A percentile compares a stretch with the other conserved stretches of the same genome.
phyloP scores from a whole-genome alignment of 106 monocot species.

The Hemerocallis citrina region DNA sequence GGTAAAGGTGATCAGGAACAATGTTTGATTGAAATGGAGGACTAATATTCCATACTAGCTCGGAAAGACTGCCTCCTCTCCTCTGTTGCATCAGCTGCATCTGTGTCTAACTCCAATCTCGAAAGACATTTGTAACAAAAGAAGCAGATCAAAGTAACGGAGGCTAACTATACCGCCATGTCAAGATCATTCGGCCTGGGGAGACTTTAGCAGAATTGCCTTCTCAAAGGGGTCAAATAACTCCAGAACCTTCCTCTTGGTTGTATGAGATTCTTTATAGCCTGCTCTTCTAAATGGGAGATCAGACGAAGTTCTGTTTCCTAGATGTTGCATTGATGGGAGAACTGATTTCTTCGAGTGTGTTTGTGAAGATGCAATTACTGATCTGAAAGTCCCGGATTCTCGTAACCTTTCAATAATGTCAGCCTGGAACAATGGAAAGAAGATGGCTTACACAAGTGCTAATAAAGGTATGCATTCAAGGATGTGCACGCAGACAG shows the following conservation, averaged over 20 bases:
- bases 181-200: not conserved
- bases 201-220: conserved; percentile 6
- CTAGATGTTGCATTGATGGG: not conserved
- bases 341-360: conserved; percentile 13
- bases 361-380: conserved; percentile 45
- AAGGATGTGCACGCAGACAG: too few relatives aligned
- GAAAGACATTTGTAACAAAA: not conserved
- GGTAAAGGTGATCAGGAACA: conserved; percentile 12
- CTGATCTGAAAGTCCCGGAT: conserved; percentile 70
- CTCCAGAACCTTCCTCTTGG: conserved; percentile 1
- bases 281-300: not conserved
- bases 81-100: not conserved
- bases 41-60: not conserved
- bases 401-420: conserved; percentile 82
- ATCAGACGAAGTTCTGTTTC: not conserved
- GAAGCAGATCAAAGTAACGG: not conserved
- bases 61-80: not conserved
- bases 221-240: not conserved
- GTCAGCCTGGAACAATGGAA: conserved; percentile 19
- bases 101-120: not conserved
- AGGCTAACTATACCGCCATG: not conserved
- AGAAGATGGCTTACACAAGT: not conserved
- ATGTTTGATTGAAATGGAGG: not conserved
- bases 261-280: conserved; percentile 3
- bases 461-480: too few relatives aligned